Conservation (phyloP, 768 basidiomycete species). For the Rhizopogon vulgaris region DNA sequence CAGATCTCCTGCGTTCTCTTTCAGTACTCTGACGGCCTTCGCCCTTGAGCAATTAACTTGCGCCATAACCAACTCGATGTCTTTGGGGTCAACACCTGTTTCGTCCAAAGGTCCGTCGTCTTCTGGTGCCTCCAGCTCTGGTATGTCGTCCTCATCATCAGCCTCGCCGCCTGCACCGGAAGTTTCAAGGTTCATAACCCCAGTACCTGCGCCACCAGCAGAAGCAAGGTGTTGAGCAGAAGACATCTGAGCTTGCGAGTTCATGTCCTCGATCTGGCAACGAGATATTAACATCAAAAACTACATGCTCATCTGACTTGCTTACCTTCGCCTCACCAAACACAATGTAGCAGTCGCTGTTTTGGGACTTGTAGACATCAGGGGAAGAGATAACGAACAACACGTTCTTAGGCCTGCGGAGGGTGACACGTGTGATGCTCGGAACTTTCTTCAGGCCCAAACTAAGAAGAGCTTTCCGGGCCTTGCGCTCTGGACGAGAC, state of each 20-base stretch:
- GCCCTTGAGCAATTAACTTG: constrained; percentile 87
- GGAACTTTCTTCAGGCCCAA: constrained; percentile 91
- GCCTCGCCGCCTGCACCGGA: constrained; percentile 43
- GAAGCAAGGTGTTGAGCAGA: constrained; percentile 74
- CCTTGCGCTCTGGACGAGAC: constrained; percentile 91
- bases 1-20: constrained; percentile 88
- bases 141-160: constrained; percentile 74
- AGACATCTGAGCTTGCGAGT: constrained; percentile 67
- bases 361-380: constrained; percentile 96
- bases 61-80: constrained; percentile 90
- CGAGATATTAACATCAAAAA: not conserved
- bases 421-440: constrained; percentile 90
- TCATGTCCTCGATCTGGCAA: constrained; percentile 79
- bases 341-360: constrained; percentile 98
- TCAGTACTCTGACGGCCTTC: constrained; percentile 86
- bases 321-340: constrained; percentile 93
- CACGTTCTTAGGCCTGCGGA: constrained; percentile 93
- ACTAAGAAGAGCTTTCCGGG: constrained; percentile 85
- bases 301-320: not conserved
- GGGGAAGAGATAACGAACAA: constrained; percentile 90
- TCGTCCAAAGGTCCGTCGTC: constrained; percentile 82
- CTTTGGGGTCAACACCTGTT: constrained; percentile 86
- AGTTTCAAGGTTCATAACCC: constrained; percentile 42
- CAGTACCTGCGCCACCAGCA: constrained; percentile 37
- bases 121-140: constrained; percentile 76